phyloP scores from a whole-genome alignment of 2,329 filamentous ascomycete genomes.

The Trichophyton mentagrophytes region DNA sequence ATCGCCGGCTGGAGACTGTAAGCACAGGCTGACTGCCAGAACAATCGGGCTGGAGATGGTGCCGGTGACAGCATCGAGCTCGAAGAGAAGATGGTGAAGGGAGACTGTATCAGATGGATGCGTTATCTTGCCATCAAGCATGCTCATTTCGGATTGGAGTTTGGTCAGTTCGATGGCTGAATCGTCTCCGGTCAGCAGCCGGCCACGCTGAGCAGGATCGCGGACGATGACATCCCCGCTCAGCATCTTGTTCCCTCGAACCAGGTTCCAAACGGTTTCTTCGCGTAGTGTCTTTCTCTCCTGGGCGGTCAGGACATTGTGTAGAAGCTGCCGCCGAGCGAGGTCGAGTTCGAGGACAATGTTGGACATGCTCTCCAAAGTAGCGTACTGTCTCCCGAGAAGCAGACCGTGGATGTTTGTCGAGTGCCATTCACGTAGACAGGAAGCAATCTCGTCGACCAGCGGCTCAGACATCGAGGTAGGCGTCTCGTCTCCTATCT shows the following conservation, averaged over 20 bases:
- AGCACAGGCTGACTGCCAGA: constrained; percentile 64
- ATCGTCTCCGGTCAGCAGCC: constrained; percentile 81
- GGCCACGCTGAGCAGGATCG: constrained; percentile 68
- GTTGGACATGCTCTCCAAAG: constrained; percentile 66
- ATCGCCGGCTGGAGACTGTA: constrained; percentile 51
- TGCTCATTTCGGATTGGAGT: constrained; percentile 89
- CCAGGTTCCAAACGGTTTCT: constrained; percentile 88
- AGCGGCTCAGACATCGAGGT: constrained; percentile 79
- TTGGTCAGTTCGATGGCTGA: constrained; percentile 83
- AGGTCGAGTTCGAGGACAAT: constrained; percentile 75
- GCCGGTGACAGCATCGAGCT: constrained; percentile 70
- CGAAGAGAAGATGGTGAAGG: constrained; percentile 68
- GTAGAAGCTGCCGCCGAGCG: constrained; percentile 75
- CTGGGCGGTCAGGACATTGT: constrained; percentile 79
- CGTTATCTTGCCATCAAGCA: constrained; percentile 70
- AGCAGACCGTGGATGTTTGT: constrained; percentile 89
- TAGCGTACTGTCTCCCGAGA: constrained; percentile 65
- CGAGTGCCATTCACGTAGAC: constrained; percentile 94
- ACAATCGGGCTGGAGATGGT: constrained; percentile 62
- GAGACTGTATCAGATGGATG: constrained; percentile 54
- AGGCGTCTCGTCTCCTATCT: constrained; percentile 92
- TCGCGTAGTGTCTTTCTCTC: constrained; percentile 74
- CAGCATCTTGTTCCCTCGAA: constrained; percentile 86
- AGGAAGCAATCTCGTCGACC: constrained; percentile 95
- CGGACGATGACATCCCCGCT: constrained; percentile 90